Conservation (phyloP, 2,329 filamentous ascomycete genomes). For the Tolypocladium ovalisporum region DNA sequence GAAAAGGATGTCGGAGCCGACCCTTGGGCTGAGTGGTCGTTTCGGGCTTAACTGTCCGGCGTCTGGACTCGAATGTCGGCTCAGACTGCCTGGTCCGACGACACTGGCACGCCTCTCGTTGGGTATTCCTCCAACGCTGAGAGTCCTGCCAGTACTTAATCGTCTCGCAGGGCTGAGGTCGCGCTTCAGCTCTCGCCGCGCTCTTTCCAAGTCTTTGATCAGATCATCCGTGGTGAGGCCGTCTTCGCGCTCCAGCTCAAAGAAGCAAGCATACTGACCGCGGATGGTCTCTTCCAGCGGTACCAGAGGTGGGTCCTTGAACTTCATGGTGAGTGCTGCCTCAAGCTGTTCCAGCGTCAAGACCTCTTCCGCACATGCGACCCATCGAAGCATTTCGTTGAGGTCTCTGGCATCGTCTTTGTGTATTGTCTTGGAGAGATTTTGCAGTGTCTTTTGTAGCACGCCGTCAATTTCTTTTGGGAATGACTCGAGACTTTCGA, state of each 20-base stretch:
- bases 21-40: slow-evolving; percentile 14
- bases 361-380: slow-evolving; percentile 30
- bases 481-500: slow-evolving; percentile 31
- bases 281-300: slow-evolving; percentile 29
- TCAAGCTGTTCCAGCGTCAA: slow-evolving; percentile 33
- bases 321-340: slow-evolving; percentile 28
- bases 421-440: slow-evolving; percentile 27
- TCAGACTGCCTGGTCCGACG: slow-evolving; percentile 1
- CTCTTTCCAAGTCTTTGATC: slow-evolving; percentile 24
- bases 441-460: slow-evolving; percentile 27
- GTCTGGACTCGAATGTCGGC: slow-evolving; percentile 13
- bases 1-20: slow-evolving; percentile 17
- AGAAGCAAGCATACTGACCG: slow-evolving; percentile 34
- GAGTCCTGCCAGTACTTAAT: slow-evolving; percentile 1
- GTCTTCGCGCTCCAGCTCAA: slow-evolving; percentile 32
- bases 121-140: slow-evolving; percentile 4
- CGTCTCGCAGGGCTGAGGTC: slow-evolving; percentile 11
- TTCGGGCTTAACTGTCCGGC: slow-evolving; percentile 8
- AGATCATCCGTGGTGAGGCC: slow-evolving; percentile 30
- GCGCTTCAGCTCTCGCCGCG: slow-evolving; percentile 13
- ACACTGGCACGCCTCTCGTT: slow-evolving; percentile 5
- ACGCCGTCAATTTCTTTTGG: slow-evolving; percentile 33
- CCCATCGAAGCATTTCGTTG: slow-evolving; percentile 36
- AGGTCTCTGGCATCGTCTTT: slow-evolving; percentile 27
- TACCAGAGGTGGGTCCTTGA: slow-evolving; percentile 27